phyloP scores from a whole-genome alignment of 2,329 filamentous ascomycete species.

The Aspergillus luchuensis region DNA sequence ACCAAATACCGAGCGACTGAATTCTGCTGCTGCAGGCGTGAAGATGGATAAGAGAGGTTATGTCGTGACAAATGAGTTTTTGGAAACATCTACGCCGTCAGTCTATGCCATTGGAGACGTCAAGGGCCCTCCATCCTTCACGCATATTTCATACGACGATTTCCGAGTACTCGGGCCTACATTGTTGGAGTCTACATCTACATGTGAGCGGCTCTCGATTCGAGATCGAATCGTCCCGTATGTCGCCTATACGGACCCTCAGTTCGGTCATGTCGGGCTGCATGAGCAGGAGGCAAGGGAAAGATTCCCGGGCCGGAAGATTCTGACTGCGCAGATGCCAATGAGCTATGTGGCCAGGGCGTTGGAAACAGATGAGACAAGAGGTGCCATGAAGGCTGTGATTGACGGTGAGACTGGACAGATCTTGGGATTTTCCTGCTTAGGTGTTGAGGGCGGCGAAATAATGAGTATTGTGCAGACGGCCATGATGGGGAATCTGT shows the following conservation, averaged over 20 bases:
- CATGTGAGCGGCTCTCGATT: not conserved
- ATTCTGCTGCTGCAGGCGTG: not conserved
- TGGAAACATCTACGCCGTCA: constrained; percentile 4
- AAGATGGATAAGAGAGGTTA: not conserved
- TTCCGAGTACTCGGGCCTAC: not conserved
- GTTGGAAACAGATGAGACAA: constrained; percentile 7
- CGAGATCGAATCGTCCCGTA: constrained; percentile 5
- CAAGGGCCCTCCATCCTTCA: constrained; percentile 12
- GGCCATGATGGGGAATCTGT: constrained; percentile 9
- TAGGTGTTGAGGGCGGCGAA: constrained; percentile 12
- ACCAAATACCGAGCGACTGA: constrained; percentile 2
- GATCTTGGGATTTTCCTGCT: constrained; percentile 9
- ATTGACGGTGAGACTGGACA: constrained; percentile 2
- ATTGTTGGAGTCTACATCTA: not conserved
- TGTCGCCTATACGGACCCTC: constrained; percentile 13
- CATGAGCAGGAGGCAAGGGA: constrained; percentile 12
- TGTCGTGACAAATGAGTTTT: not conserved
- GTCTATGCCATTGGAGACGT: constrained; percentile 11
- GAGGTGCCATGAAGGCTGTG: constrained; percentile 12
- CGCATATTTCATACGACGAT: constrained; percentile 13
- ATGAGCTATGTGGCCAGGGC: constrained; percentile 13
- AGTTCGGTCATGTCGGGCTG: constrained; percentile 10
- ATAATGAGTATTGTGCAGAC: constrained; percentile 12
- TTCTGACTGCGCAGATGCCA: constrained; percentile 8
- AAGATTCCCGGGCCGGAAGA: not conserved